phyloP scores from a whole-genome alignment of 495 filamentous ascomycete genomes.

The Aspergillus diversus region DNA sequence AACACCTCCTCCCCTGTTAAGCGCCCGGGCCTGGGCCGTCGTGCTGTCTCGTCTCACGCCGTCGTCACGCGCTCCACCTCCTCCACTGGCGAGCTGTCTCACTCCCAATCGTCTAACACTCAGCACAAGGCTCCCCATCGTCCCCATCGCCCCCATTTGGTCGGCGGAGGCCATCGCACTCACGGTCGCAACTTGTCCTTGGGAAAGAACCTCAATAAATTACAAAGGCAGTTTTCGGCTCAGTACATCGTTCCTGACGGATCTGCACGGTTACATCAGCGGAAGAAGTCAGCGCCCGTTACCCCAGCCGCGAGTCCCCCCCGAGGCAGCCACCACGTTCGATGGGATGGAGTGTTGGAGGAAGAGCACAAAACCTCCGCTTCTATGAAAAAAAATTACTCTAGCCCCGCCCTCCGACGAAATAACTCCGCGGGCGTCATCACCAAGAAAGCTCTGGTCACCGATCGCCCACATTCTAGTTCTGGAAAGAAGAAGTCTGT shows the following conservation, averaged over 20 bases:
- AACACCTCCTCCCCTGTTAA: conserved; percentile 51
- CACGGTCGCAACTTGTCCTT: conserved; percentile 49
- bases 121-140: conserved; percentile 37
- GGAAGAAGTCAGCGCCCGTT: conserved; percentile 53
- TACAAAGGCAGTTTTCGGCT: conserved; percentile 38
- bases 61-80: conserved; percentile 47
- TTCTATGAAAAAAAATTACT: conserved; percentile 52
- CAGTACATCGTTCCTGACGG: conserved; percentile 37
- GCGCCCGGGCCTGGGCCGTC: conserved; percentile 51
- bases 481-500: conserved; percentile 52
- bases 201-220: conserved; percentile 48
- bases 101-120: conserved; percentile 34
- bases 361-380: conserved; percentile 30
- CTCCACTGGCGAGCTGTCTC: conserved; percentile 38
- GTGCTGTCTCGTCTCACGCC: conserved; percentile 52
- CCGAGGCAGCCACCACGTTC: conserved; percentile 39
- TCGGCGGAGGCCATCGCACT: conserved; percentile 47
- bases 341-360: conserved; percentile 44
- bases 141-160: conserved; percentile 46
- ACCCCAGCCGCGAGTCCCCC: conserved; percentile 49
- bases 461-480: conserved; percentile 42
- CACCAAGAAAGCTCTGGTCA: conserved; percentile 43
- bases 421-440: conserved; percentile 33
- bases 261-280: conserved; percentile 45
- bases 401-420: conserved; percentile 47